These are phyloP conservation scores for Aspergillus leporis DNA, from an alignment of 495 filamentous ascomycete species.

Conservation along the genomic window DNA sequence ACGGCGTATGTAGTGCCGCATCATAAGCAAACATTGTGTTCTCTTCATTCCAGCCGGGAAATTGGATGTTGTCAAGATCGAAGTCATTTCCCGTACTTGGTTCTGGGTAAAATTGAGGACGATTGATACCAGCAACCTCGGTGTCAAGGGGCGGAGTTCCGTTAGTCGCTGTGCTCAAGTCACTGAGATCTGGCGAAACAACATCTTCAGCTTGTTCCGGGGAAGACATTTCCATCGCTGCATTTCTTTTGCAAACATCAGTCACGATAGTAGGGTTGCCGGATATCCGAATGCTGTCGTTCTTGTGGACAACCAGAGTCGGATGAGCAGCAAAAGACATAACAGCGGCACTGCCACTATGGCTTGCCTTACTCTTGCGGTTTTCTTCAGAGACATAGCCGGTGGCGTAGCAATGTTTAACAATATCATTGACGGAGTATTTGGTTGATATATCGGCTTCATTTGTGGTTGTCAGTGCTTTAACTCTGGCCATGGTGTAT, in stretches of 20 bases:
- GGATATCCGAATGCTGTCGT: conserved; percentile 12
- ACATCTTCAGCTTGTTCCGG: neutral
- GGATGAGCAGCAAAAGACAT: conserved; percentile 23
- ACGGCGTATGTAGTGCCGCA: neutral
- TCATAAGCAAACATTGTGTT: neutral
- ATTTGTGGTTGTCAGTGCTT: conserved; percentile 9
- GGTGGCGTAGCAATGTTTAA: conserved; percentile 28
- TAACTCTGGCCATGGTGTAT: conserved; percentile 16
- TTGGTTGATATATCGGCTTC: conserved; percentile 26
- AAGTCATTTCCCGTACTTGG: neutral
- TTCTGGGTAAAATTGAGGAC: neutral
- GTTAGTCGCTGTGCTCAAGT: neutral
- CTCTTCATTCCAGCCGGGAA: neutral
- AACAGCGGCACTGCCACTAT: conserved; percentile 10
- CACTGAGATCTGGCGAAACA: neutral
- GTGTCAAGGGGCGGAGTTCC: neutral
- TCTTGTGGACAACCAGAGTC: conserved; percentile 10
- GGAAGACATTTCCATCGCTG: neutral
- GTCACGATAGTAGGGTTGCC: conserved; percentile 9
- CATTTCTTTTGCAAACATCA: neutral
- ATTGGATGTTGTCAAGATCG: neutral
- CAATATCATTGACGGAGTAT: conserved; percentile 36
- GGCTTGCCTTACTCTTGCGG: conserved; percentile 6
- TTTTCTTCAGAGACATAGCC: conserved; percentile 26
- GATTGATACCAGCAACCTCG: neutral